Base-by-base conservation (phyloP, 2,329 filamentous ascomycete species). In the Zopfia rhizophila region DNA sequence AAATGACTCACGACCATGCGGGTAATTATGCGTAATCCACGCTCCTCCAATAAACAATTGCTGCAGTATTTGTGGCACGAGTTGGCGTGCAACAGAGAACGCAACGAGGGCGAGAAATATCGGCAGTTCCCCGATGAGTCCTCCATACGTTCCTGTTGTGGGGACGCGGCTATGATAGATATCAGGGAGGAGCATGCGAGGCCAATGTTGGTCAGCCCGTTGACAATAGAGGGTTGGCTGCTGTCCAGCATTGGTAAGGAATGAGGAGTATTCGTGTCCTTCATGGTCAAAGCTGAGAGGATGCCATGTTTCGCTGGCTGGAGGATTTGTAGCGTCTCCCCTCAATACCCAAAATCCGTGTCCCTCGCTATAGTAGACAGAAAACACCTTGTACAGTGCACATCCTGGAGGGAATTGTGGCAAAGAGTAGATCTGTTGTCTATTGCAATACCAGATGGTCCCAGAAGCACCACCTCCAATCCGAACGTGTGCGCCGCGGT, bases 51-150 rank as follows among this genome's bases (percentile, higher is more conserved):
- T 16, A 23, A 69, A 63, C 36, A 64, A 55, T 3, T 6, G 12
- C 0, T 57, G 60, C 0, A 71, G 24, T 2, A 38, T 32, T 4
- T 12, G 21, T 5, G 3, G 30, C 5, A 71, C 39, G 1, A 37
- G 16, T 1, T 45, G 16, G 3, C 18, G 29, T 2, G 19, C 10
- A 14, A 60, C 60, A 0, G 68, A 61, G 12, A 70, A 55, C 0
- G 65, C 65, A 1, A 68, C 28, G 1, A 72, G 44, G 1, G 58
- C 65, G 1, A 72, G 49, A 28, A 72, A 61, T 6, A 72, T 63
- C 0, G 65, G 51, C 1, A 72, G 38, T 2, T 72, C 68, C 4
- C 69, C 68, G 10, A 32, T 60, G 3, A 72, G 33, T 0, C 56
- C 65, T 7, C 66, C 66, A 16, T 55, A 56, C 7, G 17, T 1